These are phyloP conservation scores for Martensiomyces pterosporus DNA, from an alignment of 192 early-diverging fungal species.

Conservation along the genomic window DNA sequence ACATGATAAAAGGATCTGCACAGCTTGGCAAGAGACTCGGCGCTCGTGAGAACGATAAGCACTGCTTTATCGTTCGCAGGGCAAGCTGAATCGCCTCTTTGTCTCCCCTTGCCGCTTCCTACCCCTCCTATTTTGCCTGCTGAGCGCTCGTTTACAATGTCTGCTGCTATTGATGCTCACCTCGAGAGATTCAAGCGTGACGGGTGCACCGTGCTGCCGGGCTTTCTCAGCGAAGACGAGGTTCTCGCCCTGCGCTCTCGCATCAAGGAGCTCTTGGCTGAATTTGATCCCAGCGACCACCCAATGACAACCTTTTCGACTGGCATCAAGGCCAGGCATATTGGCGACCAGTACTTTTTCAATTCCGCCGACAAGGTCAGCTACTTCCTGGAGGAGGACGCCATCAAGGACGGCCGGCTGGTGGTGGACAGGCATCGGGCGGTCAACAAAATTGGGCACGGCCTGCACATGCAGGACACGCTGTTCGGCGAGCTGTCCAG, in stretches of 20 bases:
- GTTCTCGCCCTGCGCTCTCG: slow-evolving; percentile 12
- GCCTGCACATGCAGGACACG: slow-evolving; percentile 78
- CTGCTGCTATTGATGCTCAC: slow-evolving; percentile 7
- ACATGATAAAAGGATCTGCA: too few relatives aligned
- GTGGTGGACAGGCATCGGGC: slow-evolving; percentile 57
- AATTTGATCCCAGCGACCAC: slow-evolving; percentile 63
- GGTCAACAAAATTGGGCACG: slow-evolving; percentile 92
- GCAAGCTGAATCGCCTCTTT: too few relatives aligned
- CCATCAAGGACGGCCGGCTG: slow-evolving; percentile 62
- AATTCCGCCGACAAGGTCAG: slow-evolving; percentile 75
- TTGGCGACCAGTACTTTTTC: slow-evolving; percentile 88
- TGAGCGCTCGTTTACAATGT: too few relatives aligned
- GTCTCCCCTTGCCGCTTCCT: too few relatives aligned
- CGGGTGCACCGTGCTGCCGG: slow-evolving; percentile 25
- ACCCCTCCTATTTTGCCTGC: too few relatives aligned
- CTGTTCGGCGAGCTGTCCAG: slow-evolving; percentile 66
- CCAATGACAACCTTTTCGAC: slow-evolving; percentile 78
- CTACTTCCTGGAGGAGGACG: slow-evolving; percentile 86
- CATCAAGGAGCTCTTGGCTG: slow-evolving; percentile 53
- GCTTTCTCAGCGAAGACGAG: slow-evolving; percentile 14
- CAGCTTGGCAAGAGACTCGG: too few relatives aligned
- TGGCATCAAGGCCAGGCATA: slow-evolving; percentile 52
- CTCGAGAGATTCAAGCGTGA: slow-evolving; percentile 13
- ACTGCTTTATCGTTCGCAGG: too few relatives aligned
- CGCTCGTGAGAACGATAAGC: too few relatives aligned